Base-by-base conservation (phyloP, 495 filamentous ascomycete genomes). In the Collariella sp. region DNA sequence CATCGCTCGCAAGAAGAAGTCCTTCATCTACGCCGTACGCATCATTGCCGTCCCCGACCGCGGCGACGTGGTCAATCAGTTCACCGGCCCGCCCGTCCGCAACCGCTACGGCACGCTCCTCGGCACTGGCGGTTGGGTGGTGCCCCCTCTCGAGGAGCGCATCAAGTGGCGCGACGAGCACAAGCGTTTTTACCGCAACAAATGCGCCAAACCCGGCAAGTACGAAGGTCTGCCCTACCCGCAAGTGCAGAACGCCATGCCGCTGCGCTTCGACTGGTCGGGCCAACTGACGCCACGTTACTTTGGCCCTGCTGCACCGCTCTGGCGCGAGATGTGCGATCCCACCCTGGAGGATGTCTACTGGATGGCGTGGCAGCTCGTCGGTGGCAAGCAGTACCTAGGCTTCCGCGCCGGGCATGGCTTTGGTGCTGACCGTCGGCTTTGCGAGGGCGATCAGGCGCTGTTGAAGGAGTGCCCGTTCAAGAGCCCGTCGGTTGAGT, bases 281-380 rank as follows among this genome's bases (percentile, higher is more conserved):
- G 35, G 23, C 31, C 41, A 35, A 7, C 24, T 34, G 10, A 45
- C 44, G 35, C 49, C 56, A 7, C 41, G 50, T 5, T 59, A 56
- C 36, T 59, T 41, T 22, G 63, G 63, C 41, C 58, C 61, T 23
- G 35, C 43, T 7, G 41, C 54, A 3, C 58, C 58, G 10, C 4
- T 66, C 19, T 66, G 63, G 63, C 26, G 19, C 20, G 58, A 61
- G 42, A 36, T 50, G 1, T 44, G 36, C 31, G 61, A 66, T 9
- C 63, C 63, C 13, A 50, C 36, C 44, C 47, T 60, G 11, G 63
- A 66, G 56, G 63, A 66, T 39, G 52, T 66, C 45, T 58, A 59
- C 51, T 59, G 56, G 53, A 59, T 66, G 63, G 48, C 47, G 16
- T 66, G 58, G 58, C 50, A 60, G 50, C 48, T 66, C 26, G 3